Evolutionary conservation across 176 grass and related monocot species (phyloP), one percentile per base, ranked within the genome.

Genomic region (Lolium rigidum): DNA sequence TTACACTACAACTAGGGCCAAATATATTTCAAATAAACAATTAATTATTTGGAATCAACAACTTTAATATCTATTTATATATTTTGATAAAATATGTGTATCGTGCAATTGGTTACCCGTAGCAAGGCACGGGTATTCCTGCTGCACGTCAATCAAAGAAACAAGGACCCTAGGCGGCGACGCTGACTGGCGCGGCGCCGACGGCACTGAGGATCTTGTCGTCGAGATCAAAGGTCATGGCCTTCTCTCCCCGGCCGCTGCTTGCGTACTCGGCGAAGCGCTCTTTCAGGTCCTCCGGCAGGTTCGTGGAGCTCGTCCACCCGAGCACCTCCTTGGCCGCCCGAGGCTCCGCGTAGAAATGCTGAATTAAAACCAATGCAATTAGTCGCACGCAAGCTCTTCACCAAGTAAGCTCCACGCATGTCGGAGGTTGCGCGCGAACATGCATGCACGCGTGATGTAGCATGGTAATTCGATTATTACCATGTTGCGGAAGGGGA

Each of bases 401-500:
- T 35, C 31, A 35, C 31, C 31, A 35, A 35, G 31, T 35, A 35
- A 35, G 31, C 31, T 35, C 31, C 31, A 35, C 31, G 31, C 31
- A 35, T 35, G 31, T 35, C 31, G 31, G 31, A 35, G 31, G 31
- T 35, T 35, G 31, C 31, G 31, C 31, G 31, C 31, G 31, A 35
- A 35, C 31, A 35, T 35, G 31, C 31, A 35, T 35, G 31, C 31
- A 35, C n/a, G n/a, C n/a, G n/a, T n/a, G n/a, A n/a, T 35, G 31
- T 35, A 35, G 2, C 31, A 35, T 35, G 31, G 31, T 35, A 35
- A 35, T 35, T 35, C 31, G 31, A 35, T 35, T 35, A 43, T 43
- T 87, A 98, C 95, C 95, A 95, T 95, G 84, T 92, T 94, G 46
- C 96, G 89, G 74, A 95, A 95, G 37, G 96, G 96, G 86, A 95